phyloP scores from a whole-genome alignment of 148 eudicot species.

The Euryodendron excelsum region DNA sequence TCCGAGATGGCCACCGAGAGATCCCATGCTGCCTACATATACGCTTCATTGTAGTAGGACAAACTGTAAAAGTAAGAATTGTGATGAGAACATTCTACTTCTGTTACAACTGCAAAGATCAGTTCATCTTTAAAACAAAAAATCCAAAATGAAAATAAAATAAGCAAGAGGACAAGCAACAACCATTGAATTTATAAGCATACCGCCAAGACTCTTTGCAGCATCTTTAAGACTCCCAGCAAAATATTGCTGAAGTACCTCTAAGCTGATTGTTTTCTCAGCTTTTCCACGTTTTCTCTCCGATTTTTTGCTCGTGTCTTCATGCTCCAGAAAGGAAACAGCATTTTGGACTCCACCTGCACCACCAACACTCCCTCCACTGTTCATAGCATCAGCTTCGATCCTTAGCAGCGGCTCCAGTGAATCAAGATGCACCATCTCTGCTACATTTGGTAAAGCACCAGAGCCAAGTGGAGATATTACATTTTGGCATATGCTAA shows the following conservation, averaged over 20 bases:
- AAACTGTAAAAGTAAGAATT: constrained; percentile 48
- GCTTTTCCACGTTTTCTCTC: constrained; percentile 85
- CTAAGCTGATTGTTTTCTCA: constrained; percentile 88
- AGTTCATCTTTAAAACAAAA: not conserved
- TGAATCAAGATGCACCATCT: constrained; percentile 22
- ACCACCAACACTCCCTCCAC: constrained; percentile 21
- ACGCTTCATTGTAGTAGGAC: constrained; percentile 96
- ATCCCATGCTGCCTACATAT: constrained; percentile 96
- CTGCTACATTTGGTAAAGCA: constrained; percentile 33
- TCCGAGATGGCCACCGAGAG: constrained; percentile 95
- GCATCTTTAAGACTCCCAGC: constrained; percentile 93
- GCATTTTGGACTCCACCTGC: constrained; percentile 26
- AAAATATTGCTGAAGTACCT: constrained; percentile 81
- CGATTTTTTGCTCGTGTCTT: constrained; percentile 55
- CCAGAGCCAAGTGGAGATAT: constrained; percentile 23
- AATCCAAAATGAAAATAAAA: not conserved
- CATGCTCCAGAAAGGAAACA: constrained; percentile 30
- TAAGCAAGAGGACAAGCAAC: not conserved
- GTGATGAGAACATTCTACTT: not conserved
- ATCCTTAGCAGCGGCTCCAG: constrained; percentile 26
- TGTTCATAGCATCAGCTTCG: constrained; percentile 30
- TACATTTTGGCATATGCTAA: constrained; percentile 23
- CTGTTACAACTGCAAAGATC: no score
- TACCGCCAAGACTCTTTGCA: constrained; percentile 90
- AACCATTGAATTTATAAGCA: not conserved